Conservation (phyloP, 1,284 basidiomycete species). For the Pulveroboletus sp. region DNA sequence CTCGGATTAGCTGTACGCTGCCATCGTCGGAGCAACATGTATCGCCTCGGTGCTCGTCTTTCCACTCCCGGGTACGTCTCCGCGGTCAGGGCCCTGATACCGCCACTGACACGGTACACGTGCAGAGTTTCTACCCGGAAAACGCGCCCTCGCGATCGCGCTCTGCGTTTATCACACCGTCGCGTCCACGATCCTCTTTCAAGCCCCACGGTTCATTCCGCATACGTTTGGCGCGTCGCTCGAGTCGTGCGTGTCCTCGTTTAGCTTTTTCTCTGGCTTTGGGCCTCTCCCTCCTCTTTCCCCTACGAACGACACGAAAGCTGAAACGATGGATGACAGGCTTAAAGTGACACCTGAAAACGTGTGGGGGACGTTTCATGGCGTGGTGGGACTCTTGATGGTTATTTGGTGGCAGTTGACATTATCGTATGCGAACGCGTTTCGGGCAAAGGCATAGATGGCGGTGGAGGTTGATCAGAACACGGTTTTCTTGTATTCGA, state of each 20-base stretch:
- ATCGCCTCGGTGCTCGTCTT: constrained; percentile 60
- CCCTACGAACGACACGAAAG: no score
- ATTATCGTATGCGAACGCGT: constrained; percentile 51
- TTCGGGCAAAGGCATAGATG: constrained; percentile 32
- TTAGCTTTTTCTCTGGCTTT: no score
- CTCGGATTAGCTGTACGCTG: constrained; percentile 59
- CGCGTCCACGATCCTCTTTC: constrained; percentile 71
- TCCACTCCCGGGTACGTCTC: constrained; percentile 56
- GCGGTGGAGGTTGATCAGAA: no score
- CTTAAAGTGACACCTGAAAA: constrained; percentile 64
- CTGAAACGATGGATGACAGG: constrained; percentile 36
- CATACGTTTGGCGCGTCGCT: constrained; percentile 61
- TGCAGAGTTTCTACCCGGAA: constrained; percentile 79
- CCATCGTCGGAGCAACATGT: constrained; percentile 60
- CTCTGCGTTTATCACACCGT: constrained; percentile 77
- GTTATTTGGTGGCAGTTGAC: constrained; percentile 77
- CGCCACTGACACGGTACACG: background rate
- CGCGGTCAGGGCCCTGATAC: no score
- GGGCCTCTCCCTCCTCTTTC: no score
- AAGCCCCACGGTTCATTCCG: constrained; percentile 78
- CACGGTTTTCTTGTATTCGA: no score
- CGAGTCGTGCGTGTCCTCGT: constrained; percentile 52
- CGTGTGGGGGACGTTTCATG: constrained; percentile 69
- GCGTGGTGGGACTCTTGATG: constrained; percentile 65
- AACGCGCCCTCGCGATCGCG: constrained; percentile 76